phyloP scores from a whole-genome alignment of 306 rosid genomes.

The Abrus precatorius region DNA sequence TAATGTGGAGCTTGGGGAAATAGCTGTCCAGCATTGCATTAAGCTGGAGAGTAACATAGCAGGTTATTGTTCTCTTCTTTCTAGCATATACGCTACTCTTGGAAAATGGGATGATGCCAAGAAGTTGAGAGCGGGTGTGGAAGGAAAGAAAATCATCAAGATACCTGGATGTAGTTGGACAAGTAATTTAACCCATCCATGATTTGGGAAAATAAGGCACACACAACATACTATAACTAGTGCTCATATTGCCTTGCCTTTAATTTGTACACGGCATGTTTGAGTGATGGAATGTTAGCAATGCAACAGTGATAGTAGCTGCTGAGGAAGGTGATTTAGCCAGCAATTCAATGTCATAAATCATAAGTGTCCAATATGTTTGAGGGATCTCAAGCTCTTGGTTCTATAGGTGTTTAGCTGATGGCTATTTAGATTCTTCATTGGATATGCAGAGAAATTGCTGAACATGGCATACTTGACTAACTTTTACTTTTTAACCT shows the following conservation, averaged over 20 bases:
- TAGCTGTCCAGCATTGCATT: conserved; percentile 70
- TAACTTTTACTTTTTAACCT: no score
- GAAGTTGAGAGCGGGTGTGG: conserved; percentile 53
- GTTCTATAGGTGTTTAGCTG: conserved; percentile 41
- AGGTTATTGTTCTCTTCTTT: conserved; percentile 69
- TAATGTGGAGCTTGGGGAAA: conserved; percentile 69
- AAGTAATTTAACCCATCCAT: conserved; percentile 29
- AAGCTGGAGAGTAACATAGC: conserved; percentile 62
- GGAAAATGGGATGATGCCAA: conserved; percentile 71
- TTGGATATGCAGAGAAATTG: not conserved
- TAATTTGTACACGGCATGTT: not conserved
- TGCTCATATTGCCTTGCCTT: conserved; percentile 12
- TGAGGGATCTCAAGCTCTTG: conserved; percentile 44
- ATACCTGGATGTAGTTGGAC: conserved; percentile 78
- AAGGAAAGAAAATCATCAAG: conserved; percentile 56
- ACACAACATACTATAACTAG: not conserved
- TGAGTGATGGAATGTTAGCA: not conserved
- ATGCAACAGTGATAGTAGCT: conserved; percentile 50
- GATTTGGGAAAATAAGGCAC: conserved; percentile 27
- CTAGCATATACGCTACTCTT: conserved; percentile 64
- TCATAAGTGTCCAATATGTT: conserved; percentile 62
- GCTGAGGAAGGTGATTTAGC: conserved; percentile 51
- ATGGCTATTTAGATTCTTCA: not conserved
- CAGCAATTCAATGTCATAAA: conserved; percentile 55
- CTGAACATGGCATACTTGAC: not conserved